A percentile compares a stretch with the other conserved stretches of the same genome.
phyloP scores from a whole-genome alignment of 805 yeast genomes.

The Nakazawaea ernobii region DNA sequence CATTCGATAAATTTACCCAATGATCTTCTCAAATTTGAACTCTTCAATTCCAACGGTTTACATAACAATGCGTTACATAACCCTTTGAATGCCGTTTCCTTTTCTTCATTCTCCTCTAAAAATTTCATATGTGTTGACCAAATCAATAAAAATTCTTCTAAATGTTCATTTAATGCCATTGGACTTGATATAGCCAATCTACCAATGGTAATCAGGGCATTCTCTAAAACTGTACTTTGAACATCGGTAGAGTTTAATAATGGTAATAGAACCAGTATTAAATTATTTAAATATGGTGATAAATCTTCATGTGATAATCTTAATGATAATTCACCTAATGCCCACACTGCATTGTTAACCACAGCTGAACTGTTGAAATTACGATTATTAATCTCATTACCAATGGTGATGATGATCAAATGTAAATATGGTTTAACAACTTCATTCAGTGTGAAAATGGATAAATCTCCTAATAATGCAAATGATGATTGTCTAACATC shows the following conservation, averaged over 20 bases:
- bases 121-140: constrained; percentile 72
- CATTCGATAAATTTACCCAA: constrained; percentile 53
- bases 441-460: constrained; percentile 47
- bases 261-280: constrained; percentile 52
- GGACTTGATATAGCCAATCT: constrained; percentile 68
- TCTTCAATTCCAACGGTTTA: constrained; percentile 63
- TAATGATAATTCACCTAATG: constrained; percentile 80
- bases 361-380: constrained; percentile 51
- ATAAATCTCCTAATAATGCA: constrained; percentile 87
- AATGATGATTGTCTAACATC: constrained; percentile 94
- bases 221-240: constrained; percentile 68
- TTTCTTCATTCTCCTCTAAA: constrained; percentile 78
- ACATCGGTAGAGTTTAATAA: constrained; percentile 50
- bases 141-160: constrained; percentile 49
- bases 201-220: constrained; percentile 86
- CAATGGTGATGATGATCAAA: constrained; percentile 57
- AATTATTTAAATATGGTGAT: constrained; percentile 46
- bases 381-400: constrained; percentile 58
- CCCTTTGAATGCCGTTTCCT: constrained; percentile 82
- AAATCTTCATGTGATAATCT: constrained; percentile 42
- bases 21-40: constrained; percentile 37
- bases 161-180: constrained; percentile 49
- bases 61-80: constrained; percentile 61
- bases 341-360: constrained; percentile 90
- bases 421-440: constrained; percentile 42